phyloP scores from a whole-genome alignment of 2,329 filamentous ascomycete genomes.

The Cordyceps cateniannulata region DNA sequence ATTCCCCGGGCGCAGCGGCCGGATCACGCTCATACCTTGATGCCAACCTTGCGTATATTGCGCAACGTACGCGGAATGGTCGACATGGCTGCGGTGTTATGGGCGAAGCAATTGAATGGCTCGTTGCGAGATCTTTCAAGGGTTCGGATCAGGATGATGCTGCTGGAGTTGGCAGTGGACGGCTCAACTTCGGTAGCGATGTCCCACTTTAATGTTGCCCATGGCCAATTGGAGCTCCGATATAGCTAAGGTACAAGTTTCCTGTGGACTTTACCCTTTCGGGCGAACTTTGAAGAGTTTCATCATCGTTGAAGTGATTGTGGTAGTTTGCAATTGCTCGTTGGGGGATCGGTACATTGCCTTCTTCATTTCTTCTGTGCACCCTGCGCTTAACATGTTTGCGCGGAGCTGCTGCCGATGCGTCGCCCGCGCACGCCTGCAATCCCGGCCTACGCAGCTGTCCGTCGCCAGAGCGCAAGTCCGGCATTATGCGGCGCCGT shows the following conservation, averaged over 20 bases:
- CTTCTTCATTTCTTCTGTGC: background rate
- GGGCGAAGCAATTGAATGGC: slow-evolving; percentile 22
- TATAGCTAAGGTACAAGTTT: slow-evolving; percentile 2
- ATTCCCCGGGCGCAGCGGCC: background rate
- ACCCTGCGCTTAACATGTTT: slow-evolving; percentile 23
- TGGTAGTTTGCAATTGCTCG: background rate
- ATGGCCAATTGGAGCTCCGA: background rate
- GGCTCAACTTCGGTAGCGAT: slow-evolving; percentile 24
- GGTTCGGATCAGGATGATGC: slow-evolving; percentile 11
- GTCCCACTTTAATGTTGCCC: background rate
- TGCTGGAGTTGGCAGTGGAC: slow-evolving; percentile 20
- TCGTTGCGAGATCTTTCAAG: slow-evolving; percentile 9
- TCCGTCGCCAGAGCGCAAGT: slow-evolving; percentile 28
- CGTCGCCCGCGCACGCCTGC: slow-evolving; percentile 20
- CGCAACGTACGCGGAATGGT: slow-evolving; percentile 78
- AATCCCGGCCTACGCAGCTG: slow-evolving; percentile 24
- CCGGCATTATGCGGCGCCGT: slow-evolving; percentile 35
- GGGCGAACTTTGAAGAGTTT: background rate
- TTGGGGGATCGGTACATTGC: background rate
- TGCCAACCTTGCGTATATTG: slow-evolving; percentile 79
- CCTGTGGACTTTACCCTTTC: slow-evolving; percentile 5
- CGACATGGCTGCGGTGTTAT: slow-evolving; percentile 63
- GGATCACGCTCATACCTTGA: slow-evolving; percentile 58
- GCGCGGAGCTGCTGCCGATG: slow-evolving; percentile 29
- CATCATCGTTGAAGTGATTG: background rate